Evolutionary conservation across 2,329 filamentous ascomycete species (phyloP).

Genomic region (Cladosporium sp.): DNA sequence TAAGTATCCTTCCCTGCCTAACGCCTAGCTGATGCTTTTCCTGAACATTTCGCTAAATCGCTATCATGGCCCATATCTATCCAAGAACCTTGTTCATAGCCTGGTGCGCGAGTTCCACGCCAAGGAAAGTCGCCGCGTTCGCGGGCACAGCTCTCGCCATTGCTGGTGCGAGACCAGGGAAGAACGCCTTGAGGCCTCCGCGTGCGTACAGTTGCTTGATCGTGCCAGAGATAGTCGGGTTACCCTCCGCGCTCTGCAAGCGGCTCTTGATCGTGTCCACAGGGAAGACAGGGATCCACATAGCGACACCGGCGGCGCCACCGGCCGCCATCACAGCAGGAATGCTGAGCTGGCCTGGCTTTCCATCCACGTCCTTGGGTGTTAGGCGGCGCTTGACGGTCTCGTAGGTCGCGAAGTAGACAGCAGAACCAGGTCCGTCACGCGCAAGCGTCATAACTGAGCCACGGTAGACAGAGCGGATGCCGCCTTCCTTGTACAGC

Average conservation of each 20-base stretch:
- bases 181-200: slow-evolving; percentile 89
- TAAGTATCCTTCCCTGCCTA: not conserved
- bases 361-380: slow-evolving; percentile 71
- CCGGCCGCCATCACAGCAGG: slow-evolving; percentile 82
- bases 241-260: slow-evolving; percentile 86
- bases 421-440: slow-evolving; percentile 88
- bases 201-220: slow-evolving; percentile 78
- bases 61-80: not conserved
- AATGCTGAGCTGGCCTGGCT: slow-evolving; percentile 75
- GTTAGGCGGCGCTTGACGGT: slow-evolving; percentile 86
- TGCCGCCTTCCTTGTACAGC: slow-evolving; percentile 85
- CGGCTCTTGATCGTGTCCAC: slow-evolving; percentile 95
- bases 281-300: slow-evolving; percentile 99
- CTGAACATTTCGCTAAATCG: not conserved
- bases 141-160: slow-evolving; percentile 90
- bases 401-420: slow-evolving; percentile 97
- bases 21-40: not conserved
- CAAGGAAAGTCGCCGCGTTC: slow-evolving; percentile 92
- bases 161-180: slow-evolving; percentile 92
- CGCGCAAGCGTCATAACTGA: slow-evolving; percentile 86
- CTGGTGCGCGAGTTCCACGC: slow-evolving; percentile 80
- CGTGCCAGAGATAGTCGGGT: slow-evolving; percentile 76
- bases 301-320: slow-evolving; percentile 87
- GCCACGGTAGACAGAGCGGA: slow-evolving; percentile 90
- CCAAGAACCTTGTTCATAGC: slow-evolving; percentile 75